Percentiles rank a stretch among this genome's conserved stretches.
phyloP scores from a whole-genome alignment of 2,329 filamentous ascomycete species.

The Cladophialophora yegresii region DNA sequence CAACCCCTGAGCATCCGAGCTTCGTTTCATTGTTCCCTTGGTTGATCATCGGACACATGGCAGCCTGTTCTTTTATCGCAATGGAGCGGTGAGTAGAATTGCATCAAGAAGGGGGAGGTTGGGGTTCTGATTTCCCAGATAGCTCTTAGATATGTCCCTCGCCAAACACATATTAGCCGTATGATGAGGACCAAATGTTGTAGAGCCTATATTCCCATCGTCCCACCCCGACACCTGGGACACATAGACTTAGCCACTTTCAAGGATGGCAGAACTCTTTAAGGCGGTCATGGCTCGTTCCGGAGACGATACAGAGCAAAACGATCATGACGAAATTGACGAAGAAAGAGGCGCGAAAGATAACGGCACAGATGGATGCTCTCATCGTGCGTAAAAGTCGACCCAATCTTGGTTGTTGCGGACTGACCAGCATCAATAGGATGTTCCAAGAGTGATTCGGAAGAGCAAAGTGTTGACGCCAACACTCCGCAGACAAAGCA shows the following conservation, averaged over 20 bases:
- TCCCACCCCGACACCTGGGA: not conserved
- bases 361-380: not conserved
- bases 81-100: slow-evolving; percentile 7
- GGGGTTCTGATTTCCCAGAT: not conserved
- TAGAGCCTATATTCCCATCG: not conserved
- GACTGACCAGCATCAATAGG: not conserved
- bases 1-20: slow-evolving; percentile 1
- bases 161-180: not conserved
- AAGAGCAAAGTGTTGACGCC: not conserved
- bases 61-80: not conserved
- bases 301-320: not conserved
- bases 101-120: not conserved
- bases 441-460: slow-evolving; percentile 3
- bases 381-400: not conserved
- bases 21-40: not conserved
- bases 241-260: not conserved
- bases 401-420: not conserved
- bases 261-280: not conserved
- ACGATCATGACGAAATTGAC: not conserved
- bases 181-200: not conserved
- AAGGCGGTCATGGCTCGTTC: not conserved
- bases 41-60: not conserved
- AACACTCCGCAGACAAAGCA: not conserved
- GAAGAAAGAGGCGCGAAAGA: not conserved
- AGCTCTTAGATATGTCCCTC: not conserved